A percentile compares a stretch with the other conserved stretches of the same genome.
phyloP scores from a whole-genome alignment of 2,329 filamentous ascomycete genomes.

The Allantophomopsis cytisporea region DNA sequence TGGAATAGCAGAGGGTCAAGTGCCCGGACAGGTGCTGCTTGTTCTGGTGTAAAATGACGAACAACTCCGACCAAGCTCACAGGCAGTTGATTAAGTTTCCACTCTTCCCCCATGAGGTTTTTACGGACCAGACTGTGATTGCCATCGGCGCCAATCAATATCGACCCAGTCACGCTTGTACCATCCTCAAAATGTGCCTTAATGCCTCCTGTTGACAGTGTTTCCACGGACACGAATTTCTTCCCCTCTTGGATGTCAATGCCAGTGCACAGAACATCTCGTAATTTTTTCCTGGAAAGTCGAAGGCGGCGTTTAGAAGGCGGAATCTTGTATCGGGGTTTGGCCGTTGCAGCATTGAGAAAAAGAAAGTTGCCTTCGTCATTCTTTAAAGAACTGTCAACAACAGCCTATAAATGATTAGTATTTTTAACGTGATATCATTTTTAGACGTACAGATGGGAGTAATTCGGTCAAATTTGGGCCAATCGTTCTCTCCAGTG shows the following conservation, averaged over 20 bases:
- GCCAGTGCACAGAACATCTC: slow-evolving; percentile 4
- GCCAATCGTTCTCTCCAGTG: slow-evolving; percentile 14
- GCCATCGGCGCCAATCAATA: slow-evolving; percentile 27
- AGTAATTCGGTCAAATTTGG: slow-evolving; percentile 7
- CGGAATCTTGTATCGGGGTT: slow-evolving; percentile 24
- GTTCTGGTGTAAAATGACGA: slow-evolving; percentile 21
- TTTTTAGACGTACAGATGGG: slow-evolving; percentile 3
- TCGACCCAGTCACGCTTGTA: slow-evolving; percentile 14
- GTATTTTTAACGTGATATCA: neutral
- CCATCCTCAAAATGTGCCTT: slow-evolving; percentile 19
- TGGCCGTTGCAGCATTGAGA: slow-evolving; percentile 23
- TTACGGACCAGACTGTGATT: slow-evolving; percentile 20
- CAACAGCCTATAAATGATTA: slow-evolving; percentile 4
- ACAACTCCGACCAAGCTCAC: slow-evolving; percentile 24
- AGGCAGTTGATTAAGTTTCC: slow-evolving; percentile 21
- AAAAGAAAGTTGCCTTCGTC: slow-evolving; percentile 25
- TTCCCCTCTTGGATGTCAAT: slow-evolving; percentile 32
- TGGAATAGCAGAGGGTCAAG: slow-evolving; percentile 41
- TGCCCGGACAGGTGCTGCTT: slow-evolving; percentile 24
- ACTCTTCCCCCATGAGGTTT: slow-evolving; percentile 17
- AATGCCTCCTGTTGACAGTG: neutral
- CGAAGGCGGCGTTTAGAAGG: slow-evolving; percentile 20
- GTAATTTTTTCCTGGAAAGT: slow-evolving; percentile 18
- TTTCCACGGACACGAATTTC: slow-evolving; percentile 24
- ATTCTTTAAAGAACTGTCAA: slow-evolving; percentile 20